Conservation (phyloP, 345 rosid species). For the Fremontodendron californicum region DNA sequence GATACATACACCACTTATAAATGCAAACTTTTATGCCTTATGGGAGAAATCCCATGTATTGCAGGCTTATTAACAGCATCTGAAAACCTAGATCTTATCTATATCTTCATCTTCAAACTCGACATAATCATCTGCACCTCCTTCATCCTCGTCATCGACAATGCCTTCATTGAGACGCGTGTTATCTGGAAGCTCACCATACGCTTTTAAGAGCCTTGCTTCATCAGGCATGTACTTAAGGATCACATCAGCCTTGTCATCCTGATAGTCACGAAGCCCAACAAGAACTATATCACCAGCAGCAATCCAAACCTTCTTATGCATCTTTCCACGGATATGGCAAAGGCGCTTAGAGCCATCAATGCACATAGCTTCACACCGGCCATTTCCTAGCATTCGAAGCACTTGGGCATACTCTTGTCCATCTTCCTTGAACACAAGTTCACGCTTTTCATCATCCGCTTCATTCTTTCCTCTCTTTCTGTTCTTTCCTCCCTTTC, state of each 20-base stretch:
- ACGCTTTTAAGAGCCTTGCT: slow-evolving; percentile 72
- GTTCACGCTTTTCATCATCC: slow-evolving; percentile 55
- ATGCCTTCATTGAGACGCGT: slow-evolving; percentile 70
- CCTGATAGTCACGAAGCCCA: slow-evolving; percentile 73
- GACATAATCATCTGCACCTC: slow-evolving; percentile 54
- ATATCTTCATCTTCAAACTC: slow-evolving; percentile 83
- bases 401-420: slow-evolving; percentile 53
- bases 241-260: slow-evolving; percentile 81
- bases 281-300: slow-evolving; percentile 78
- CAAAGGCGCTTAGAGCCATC: slow-evolving; percentile 51
- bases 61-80: slow-evolving; percentile 6
- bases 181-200: slow-evolving; percentile 70
- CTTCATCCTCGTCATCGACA: slow-evolving; percentile 57
- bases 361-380: slow-evolving; percentile 56
- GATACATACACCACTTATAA: not conserved
- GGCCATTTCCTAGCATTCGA: slow-evolving; percentile 58
- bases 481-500: slow-evolving; percentile 64
- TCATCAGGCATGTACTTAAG: slow-evolving; percentile 83
- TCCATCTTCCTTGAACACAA: slow-evolving; percentile 56
- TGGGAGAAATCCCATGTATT: not conserved
- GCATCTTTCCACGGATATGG: slow-evolving; percentile 66
- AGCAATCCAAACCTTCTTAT: slow-evolving; percentile 82
- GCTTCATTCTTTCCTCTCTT: slow-evolving; percentile 68
- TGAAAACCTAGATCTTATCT: slow-evolving; percentile 49
- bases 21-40: not conserved